Evolutionary conservation across 2,329 filamentous ascomycete genomes (phyloP), one percentile per base, ranked within the genome.

Genomic region (Xylaria sp.): DNA sequence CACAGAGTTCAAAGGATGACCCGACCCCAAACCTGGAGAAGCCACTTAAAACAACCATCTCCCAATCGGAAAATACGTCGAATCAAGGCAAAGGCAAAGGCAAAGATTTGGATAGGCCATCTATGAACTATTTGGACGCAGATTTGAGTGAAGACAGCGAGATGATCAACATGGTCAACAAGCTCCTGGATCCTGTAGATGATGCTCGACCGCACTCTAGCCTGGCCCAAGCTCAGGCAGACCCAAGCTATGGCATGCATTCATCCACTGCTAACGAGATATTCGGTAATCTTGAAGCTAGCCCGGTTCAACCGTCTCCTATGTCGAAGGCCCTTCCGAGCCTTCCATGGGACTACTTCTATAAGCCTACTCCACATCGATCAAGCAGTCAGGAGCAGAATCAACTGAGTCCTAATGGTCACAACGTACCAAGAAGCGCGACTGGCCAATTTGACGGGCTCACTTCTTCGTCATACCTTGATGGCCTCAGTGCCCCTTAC

Each of bases 201-300:
- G 72, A 76, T 34, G 69, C 67, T 60, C 73, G 72, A 41, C 73
- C 75, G 37, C 70, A 70, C 39, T 75, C 76, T 25, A 74, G 72
- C 44, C 71, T 74, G 20, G 78, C 77, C 3, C 76, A 78, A 20
- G 78, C 77, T 2, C 76, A 78, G 1, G 77, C 76, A 7, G 84
- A 87, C 48, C 80, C 84, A 2, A 87, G 84, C 1, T 89, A 88
- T 69, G 87, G 85, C 18, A 87, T 89, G 86, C 83, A 86, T 73
- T 85, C 84, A 10, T 76, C 80, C 2, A 86, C 84, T 8, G 84
- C 86, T 32, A 84, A 86, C 57, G 85, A 86, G 20, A 72, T 86
- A 1, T 87, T 88, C 71, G 84, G 81, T 34, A 78, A 81, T 51
- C 74, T 82, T 51, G 78, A 76, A 15, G 75, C 80, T 8, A 79